These are phyloP conservation scores for Stagonosporopsis cucurbitacearum DNA, from an alignment of 2,329 filamentous ascomycete genomes.

Conservation along the genomic window DNA sequence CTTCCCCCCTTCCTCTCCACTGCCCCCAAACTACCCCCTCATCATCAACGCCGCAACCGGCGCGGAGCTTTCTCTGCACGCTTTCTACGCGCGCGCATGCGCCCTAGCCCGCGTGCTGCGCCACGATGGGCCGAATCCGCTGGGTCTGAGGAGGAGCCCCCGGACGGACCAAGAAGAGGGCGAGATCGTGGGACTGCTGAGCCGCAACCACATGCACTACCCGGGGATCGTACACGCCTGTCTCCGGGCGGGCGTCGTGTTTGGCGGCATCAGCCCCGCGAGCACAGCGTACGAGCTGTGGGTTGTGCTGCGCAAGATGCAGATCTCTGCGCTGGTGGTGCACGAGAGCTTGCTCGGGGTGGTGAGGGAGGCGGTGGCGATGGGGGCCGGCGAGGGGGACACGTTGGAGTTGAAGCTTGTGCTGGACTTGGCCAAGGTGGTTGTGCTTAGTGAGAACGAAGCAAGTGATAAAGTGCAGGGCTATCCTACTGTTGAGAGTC, in stretches of 20 bases:
- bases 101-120: conserved; percentile 38
- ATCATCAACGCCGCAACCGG: conserved; percentile 39
- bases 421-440: conserved; percentile 31
- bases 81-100: conserved; percentile 35
- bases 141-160: conserved; percentile 28
- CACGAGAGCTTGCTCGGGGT: conserved; percentile 39
- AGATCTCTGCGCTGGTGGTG: conserved; percentile 36
- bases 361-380: conserved; percentile 31
- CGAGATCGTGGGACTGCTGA: conserved; percentile 39
- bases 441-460: conserved; percentile 36
- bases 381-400: conserved; percentile 35
- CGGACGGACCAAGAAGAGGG: conserved; percentile 34
- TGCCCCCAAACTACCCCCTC: conserved; percentile 39
- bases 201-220: conserved; percentile 41
- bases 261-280: conserved; percentile 42
- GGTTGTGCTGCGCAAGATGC: conserved; percentile 44
- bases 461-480: conserved; percentile 25
- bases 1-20: conserved; percentile 33
- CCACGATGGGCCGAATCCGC: conserved; percentile 38
- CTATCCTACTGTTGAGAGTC: conserved; percentile 33
- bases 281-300: conserved; percentile 42
- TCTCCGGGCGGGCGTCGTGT: conserved; percentile 37
- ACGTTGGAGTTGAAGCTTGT: conserved; percentile 28
- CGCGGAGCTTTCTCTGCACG: conserved; percentile 35
- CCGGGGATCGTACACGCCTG: conserved; percentile 41